A percentile compares a stretch with the other conserved stretches of the same genome.
These are phyloP conservation scores for Apiospora marii DNA, from an alignment of 2,329 filamentous ascomycete genomes.

Conservation along the genomic window DNA sequence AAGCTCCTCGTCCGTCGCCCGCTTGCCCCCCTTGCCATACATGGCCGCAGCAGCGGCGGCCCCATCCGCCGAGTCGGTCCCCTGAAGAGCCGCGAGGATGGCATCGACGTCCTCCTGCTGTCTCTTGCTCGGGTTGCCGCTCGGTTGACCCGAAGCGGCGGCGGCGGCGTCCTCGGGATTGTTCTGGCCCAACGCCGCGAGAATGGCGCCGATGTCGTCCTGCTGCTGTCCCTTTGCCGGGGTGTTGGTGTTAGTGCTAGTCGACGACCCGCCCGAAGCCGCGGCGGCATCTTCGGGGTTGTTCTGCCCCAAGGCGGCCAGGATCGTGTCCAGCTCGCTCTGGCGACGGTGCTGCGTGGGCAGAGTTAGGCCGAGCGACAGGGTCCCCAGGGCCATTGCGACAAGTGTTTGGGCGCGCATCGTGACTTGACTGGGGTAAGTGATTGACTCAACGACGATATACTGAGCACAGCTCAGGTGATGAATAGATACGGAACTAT, in stretches of 20 bases:
- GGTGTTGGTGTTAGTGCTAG: too few relatives aligned
- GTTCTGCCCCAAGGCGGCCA: conserved; percentile 9
- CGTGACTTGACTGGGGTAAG: background rate
- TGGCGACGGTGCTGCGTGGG: background rate
- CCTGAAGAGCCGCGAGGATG: conserved; percentile 6
- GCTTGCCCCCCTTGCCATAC: background rate
- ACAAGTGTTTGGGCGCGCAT: conserved; percentile 17
- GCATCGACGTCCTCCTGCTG: conserved; percentile 9
- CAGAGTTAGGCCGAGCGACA: conserved; percentile 5
- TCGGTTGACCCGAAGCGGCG: background rate
- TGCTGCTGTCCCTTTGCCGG: background rate
- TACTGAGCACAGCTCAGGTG: conserved; percentile 21
- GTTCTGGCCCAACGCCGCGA: conserved; percentile 10
- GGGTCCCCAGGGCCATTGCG: background rate
- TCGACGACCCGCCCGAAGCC: background rate
- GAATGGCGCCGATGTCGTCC: background rate
- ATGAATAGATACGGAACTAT: background rate
- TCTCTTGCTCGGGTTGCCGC: background rate
- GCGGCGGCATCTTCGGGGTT: conserved; percentile 23
- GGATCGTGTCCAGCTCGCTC: background rate
- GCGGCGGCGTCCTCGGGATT: conserved; percentile 7
- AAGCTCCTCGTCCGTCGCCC: background rate
- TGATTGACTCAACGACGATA: background rate
- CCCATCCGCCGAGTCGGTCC: background rate
- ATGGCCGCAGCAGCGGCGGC: background rate